Conservation (phyloP, 164 flowering plant species). For the Houttuynia cordata region DNA sequence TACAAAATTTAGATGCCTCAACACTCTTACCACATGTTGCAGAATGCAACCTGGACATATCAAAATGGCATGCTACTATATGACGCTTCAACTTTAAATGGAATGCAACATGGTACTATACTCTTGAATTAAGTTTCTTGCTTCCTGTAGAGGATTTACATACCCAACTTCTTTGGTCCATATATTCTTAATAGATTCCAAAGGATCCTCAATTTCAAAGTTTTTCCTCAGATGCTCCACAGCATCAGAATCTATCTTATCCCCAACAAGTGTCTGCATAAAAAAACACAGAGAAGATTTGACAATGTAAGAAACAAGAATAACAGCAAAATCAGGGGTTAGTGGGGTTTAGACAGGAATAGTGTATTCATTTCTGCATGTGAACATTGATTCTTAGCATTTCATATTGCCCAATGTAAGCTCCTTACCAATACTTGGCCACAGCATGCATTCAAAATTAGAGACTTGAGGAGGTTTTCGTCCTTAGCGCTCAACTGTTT, state of each 20-base stretch:
- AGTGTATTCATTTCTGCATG: too few species aligned
- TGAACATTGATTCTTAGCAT: not conserved
- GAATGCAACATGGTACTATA: not conserved
- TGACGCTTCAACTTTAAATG: not conserved
- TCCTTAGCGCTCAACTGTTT: slow-evolving; percentile 29
- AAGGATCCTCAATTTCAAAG: not conserved
- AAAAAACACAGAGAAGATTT: too few species aligned
- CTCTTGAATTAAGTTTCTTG: not conserved
- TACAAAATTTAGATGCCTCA: too few species aligned
- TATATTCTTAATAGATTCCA: not conserved
- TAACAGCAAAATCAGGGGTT: not conserved
- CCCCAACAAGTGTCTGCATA: not conserved
- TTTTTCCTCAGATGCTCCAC: not conserved
- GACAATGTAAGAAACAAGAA: not conserved
- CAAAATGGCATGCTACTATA: too few species aligned
- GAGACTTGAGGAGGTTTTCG: slow-evolving; percentile 36
- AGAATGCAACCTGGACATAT: too few species aligned
- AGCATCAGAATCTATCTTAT: not conserved
- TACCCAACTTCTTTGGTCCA: not conserved
- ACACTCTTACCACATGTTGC: too few species aligned
- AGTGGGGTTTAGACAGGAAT: not conserved
- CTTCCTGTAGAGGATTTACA: not conserved
- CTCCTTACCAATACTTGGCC: slow-evolving; percentile 42
- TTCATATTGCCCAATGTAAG: not conserved
- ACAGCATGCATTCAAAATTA: slow-evolving; percentile 41